Base-by-base conservation (phyloP, 805 yeast species). In the Candida vaughaniae region DNA sequence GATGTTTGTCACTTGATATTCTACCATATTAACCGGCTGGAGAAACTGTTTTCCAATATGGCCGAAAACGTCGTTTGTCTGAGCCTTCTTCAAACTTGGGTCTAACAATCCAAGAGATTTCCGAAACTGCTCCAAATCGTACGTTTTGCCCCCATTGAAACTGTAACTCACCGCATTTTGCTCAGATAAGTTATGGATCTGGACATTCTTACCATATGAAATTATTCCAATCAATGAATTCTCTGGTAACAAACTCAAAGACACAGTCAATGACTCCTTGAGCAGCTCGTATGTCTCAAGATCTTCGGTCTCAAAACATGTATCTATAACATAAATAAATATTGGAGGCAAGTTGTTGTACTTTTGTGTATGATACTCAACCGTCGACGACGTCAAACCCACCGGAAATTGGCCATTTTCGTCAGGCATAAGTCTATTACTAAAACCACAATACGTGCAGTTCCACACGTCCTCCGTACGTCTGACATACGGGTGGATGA, bases 131-230 rank as follows among this genome's bases (percentile, higher is more conserved):
- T 83, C 78, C 36, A 79, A 85, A 41, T 75, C 74, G 51, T 89
- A 85, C 48, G 89, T 96, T 58, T 86, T 83, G 56, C 82, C 85
- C 41, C 97, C 97, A 52, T 95, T 79, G 64, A 90, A 91, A 16
- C 88, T 85, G 55, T 77, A 85, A 16, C 29, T 38, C 4, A 29
- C 19, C 5, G 31, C 11, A 19, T 29, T 33, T 8, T 17, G 25
- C 14, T 36, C n/a, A 3, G 35, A 22, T 10, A 42, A 85, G 79
- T 61, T 84, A 62, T 90, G 95, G 34, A 91, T 84, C 55, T 86
- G 90, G 32, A 89, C 90, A 68, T 85, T 89, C 19, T 95, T 86
- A 37, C 96, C 97, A 54, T 69, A 86, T 10, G 97, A 87, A 54
- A 90, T 77, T 51, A 90, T 73, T 29, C 97, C 96, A 38, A 90